These are phyloP conservation scores for Tagetes erecta DNA, from an alignment of 129 eudicot species.

Conservation along the genomic window DNA sequence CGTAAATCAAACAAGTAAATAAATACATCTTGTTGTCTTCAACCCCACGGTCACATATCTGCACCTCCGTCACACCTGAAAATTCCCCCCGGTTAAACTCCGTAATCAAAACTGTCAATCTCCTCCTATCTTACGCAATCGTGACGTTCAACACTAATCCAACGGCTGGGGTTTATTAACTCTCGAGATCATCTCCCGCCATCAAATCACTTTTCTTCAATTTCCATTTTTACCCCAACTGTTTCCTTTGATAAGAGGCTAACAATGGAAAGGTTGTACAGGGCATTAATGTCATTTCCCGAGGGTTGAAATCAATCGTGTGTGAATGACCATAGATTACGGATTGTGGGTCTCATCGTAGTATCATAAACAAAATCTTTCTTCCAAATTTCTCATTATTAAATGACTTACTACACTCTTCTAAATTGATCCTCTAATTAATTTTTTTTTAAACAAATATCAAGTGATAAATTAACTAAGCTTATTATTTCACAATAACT, in stretches of 20 bases:
- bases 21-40: background rate
- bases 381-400: slow-evolving; percentile 20
- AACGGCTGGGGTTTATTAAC: slow-evolving; percentile 1
- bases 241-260: background rate
- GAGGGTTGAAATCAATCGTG: slow-evolving; percentile 1
- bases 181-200: slow-evolving; percentile 35
- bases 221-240: slow-evolving; percentile 20
- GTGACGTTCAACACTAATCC: slow-evolving; percentile 27
- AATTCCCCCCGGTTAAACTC: slow-evolving; percentile 44
- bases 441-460: too few relatives aligned
- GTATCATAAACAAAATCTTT: slow-evolving; percentile 31
- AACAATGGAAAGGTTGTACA: background rate
- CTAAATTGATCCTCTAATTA: slow-evolving; percentile 23
- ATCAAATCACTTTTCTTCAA: slow-evolving; percentile 26
- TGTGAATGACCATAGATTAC: slow-evolving; percentile 36
- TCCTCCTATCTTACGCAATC: slow-evolving; percentile 33
- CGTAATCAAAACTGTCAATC: slow-evolving; percentile 31
- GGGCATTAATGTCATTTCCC: slow-evolving; percentile 24
- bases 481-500: too few relatives aligned
- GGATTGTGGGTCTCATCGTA: slow-evolving; percentile 37
- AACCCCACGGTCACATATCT: slow-evolving; percentile 35
- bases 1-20: slow-evolving; percentile 26
- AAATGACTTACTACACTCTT: slow-evolving; percentile 18
- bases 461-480: too few relatives aligned
- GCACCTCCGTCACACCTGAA: slow-evolving; percentile 38